Evolutionary conservation across 208 protist genomes (phyloP), one percentile per base, ranked within the genome.

Genomic region (Acanthamoeba lenticulata): DNA sequence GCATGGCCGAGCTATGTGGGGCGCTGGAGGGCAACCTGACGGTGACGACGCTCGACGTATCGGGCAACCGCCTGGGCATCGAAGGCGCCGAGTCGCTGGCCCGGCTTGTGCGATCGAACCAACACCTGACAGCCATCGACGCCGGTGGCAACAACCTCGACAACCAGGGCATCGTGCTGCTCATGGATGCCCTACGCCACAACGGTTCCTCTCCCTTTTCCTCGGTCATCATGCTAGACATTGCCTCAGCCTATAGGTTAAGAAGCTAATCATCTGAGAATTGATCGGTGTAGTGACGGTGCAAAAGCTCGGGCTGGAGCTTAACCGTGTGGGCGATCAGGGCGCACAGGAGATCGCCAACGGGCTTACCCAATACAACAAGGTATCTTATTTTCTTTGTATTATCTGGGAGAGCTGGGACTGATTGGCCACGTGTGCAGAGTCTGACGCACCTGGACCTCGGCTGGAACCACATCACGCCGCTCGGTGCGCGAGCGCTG

Each of bases 21-120:
- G 90, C 69, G n/a, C 90, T 93, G 42, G 90, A 93, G 42, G 67
- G 60, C 15, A 93, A 93, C 44, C 42, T 49, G 19, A 83, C 45
- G 0, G 79, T 94, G 9, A 60, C 67, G 0, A 77, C 36, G 1
- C 79, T 91, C 38, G 98, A 99, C 81, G 93, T 99, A 0, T 98
- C 97, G 62, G 98, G 98, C 45, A 99, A 99, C 90, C 95, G 97
- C 24, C 96, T 99, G 57, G 90, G 90, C 3, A 1, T 83, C 6
- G 90, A 93, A n/a, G 90, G 90, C 0, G 47, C 40, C 9, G 47
- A 45, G 27, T 38, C 40, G 1, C 40, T 93, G 7, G 65, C 34
- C 3, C 11, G 36, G 17, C 40, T 74, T 19, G 17, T 93, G 34
- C 21, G 6, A 7, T 19, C 27, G 13, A 91, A 91, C 60, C 57